phyloP scores from a whole-genome alignment of 495 filamentous ascomycete genomes.

The Penicillium argentinense region DNA sequence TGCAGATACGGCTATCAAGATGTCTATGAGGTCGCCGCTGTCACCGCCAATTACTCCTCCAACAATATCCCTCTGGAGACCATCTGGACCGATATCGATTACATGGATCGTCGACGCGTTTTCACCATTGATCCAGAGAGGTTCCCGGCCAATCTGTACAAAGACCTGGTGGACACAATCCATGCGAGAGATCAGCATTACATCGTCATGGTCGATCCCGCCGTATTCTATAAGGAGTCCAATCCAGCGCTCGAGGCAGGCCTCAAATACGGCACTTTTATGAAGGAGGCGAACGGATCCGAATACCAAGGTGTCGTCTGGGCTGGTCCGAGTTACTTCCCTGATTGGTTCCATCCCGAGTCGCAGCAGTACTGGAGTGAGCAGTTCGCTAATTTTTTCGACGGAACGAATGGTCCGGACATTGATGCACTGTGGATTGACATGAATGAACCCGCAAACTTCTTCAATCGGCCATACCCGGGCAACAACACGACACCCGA shows the following conservation, averaged over 20 bases:
- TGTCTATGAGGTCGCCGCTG: constrained; percentile 45
- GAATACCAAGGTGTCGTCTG: constrained; percentile 24
- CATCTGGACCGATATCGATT: constrained; percentile 55
- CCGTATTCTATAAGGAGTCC: no score
- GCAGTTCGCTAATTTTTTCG: constrained; percentile 11
- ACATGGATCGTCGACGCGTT: constrained; percentile 22
- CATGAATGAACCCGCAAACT: constrained; percentile 26
- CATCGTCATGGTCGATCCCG: constrained; percentile 25
- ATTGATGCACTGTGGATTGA: constrained; percentile 29
- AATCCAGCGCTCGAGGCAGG: constrained; percentile 11
- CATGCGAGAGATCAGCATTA: constrained; percentile 22
- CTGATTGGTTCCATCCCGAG: constrained; percentile 25
- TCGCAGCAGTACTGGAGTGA: constrained; percentile 24
- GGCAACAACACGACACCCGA: constrained; percentile 12
- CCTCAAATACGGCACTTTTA: constrained; percentile 16
- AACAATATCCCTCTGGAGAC: constrained; percentile 57
- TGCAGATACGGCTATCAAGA: constrained; percentile 58
- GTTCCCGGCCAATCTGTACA: constrained; percentile 9
- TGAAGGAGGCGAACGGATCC: constrained; percentile 15
- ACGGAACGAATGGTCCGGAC: constrained; percentile 13
- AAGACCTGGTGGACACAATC: constrained; percentile 18
- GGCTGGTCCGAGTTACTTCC: constrained; percentile 25
- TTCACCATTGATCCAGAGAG: constrained; percentile 26
- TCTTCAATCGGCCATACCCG: constrained; percentile 16
- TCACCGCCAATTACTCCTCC: constrained; percentile 47